Conservation (phyloP, 192 early-diverging fungal genomes). For the Backusella mclennaniae region DNA sequence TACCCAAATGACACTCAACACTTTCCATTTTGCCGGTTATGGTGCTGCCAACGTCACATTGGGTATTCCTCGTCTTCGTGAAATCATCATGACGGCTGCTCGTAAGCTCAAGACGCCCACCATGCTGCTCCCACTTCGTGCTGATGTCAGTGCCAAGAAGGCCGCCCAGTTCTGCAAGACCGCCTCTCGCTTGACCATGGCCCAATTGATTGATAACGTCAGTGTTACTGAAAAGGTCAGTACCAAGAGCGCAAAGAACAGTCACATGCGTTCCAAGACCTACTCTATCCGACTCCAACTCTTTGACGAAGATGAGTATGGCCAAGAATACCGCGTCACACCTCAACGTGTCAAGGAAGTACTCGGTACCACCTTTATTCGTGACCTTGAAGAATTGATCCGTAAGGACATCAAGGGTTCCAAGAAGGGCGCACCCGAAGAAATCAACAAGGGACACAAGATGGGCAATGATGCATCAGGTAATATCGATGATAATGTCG, state of each 20-base stretch:
- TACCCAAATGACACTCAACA: constrained; percentile 99
- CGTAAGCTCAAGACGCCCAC: constrained; percentile 85
- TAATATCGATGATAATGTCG: constrained; percentile 37
- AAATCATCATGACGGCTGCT: constrained; percentile 99
- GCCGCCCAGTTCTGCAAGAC: constrained; percentile 64
- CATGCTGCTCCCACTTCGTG: constrained; percentile 84
- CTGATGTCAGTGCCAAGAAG: constrained; percentile 63
- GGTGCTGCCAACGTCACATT: constrained; percentile 99
- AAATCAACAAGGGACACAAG: constrained; percentile 36
- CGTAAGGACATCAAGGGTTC: constrained; percentile 71
- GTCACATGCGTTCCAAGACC: constrained; percentile 64
- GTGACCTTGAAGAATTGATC: constrained; percentile 72
- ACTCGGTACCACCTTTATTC: constrained; percentile 75
- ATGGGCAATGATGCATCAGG: constrained; percentile 39
- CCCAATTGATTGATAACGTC: constrained; percentile 86
- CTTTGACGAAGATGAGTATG: constrained; percentile 79
- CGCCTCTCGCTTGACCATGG: constrained; percentile 73
- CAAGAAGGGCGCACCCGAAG: constrained; percentile 37
- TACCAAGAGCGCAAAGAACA: constrained; percentile 42
- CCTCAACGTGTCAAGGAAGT: constrained; percentile 66
- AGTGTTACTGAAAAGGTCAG: constrained; percentile 77
- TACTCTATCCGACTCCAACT: constrained; percentile 82
- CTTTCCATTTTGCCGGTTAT: constrained; percentile 98
- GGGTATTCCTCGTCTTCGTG: constrained; percentile 98
- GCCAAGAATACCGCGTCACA: constrained; percentile 71